These are phyloP conservation scores for Haplosporangium sp. DNA, from an alignment of 371 early-diverging fungal species.

Conservation along the genomic window DNA sequence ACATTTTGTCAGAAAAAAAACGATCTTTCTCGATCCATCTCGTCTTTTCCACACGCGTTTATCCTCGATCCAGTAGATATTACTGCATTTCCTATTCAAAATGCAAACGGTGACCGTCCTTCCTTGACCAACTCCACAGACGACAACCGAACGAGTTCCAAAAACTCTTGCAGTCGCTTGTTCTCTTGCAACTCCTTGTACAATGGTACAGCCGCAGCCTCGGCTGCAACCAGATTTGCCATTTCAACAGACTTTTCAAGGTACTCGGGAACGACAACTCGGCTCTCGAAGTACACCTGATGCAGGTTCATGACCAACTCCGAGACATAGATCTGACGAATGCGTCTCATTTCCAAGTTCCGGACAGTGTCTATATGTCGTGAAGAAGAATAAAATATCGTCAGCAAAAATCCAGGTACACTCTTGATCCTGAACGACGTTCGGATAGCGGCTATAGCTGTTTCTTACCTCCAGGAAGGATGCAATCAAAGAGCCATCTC, in stretches of 20 bases:
- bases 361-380: conserved; percentile 21
- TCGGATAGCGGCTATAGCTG: too few relatives aligned
- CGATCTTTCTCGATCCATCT: background rate
- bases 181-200: conserved; percentile 40
- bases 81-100: conserved; percentile 3
- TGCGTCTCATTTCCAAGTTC: conserved; percentile 27
- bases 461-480: conserved; percentile 31
- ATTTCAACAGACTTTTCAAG: conserved; percentile 38
- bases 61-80: background rate
- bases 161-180: conserved; percentile 37
- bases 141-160: conserved; percentile 38
- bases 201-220: conserved; percentile 25
- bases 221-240: conserved; percentile 45
- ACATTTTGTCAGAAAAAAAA: background rate
- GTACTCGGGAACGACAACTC: conserved; percentile 22
- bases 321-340: conserved; percentile 49
- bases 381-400: background rate
- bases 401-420: background rate
- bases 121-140: conserved; percentile 38
- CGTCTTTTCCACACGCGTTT: background rate
- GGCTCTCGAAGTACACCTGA: conserved; percentile 35
- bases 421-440: background rate
- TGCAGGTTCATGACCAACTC: conserved; percentile 50
- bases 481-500: conserved; percentile 46
- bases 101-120: conserved; percentile 37